These are phyloP conservation scores for Lithospermum erythrorhizon DNA, from an alignment of 257 asterid species.

Conservation along the genomic window DNA sequence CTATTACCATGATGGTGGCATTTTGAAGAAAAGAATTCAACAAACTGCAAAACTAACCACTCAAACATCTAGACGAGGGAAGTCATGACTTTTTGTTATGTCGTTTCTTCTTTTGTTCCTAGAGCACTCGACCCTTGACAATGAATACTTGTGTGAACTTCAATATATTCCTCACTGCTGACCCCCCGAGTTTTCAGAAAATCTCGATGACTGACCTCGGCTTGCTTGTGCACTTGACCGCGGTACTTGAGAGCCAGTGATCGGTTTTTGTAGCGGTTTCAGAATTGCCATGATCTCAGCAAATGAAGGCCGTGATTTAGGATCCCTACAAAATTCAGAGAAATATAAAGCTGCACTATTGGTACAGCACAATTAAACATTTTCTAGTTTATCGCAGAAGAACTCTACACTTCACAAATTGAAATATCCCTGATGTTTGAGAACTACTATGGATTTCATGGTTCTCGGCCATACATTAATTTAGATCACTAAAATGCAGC, in stretches of 20 bases:
- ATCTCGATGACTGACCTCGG: conserved; percentile 28
- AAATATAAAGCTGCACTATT: too few species aligned
- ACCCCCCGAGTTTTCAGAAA: conserved; percentile 18
- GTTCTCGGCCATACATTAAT: too few species aligned
- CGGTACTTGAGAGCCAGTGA: conserved; percentile 37
- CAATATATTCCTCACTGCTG: conserved; percentile 13
- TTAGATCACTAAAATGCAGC: too few species aligned
- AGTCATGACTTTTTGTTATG: background rate
- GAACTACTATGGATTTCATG: too few species aligned
- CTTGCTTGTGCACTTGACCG: conserved; percentile 24
- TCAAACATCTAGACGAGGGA: background rate
- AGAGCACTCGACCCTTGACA: conserved; percentile 7
- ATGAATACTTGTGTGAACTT: conserved; percentile 6
- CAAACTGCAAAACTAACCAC: conserved; percentile 1
- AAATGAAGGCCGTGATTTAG: conserved; percentile 73
- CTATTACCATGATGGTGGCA: conserved; percentile 30
- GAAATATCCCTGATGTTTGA: too few species aligned
- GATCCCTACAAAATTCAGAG: conserved; percentile 42
- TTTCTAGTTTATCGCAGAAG: too few species aligned
- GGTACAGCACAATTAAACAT: too few species aligned
- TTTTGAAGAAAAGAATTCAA: conserved; percentile 26
- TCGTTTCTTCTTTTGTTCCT: conserved; percentile 9
- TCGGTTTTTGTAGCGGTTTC: conserved; percentile 77
- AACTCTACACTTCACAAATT: too few species aligned
- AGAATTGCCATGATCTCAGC: conserved; percentile 79